Evolutionary conservation across 371 early-diverging fungal genomes (phyloP).

Genomic region (Zychaea mexicana): DNA sequence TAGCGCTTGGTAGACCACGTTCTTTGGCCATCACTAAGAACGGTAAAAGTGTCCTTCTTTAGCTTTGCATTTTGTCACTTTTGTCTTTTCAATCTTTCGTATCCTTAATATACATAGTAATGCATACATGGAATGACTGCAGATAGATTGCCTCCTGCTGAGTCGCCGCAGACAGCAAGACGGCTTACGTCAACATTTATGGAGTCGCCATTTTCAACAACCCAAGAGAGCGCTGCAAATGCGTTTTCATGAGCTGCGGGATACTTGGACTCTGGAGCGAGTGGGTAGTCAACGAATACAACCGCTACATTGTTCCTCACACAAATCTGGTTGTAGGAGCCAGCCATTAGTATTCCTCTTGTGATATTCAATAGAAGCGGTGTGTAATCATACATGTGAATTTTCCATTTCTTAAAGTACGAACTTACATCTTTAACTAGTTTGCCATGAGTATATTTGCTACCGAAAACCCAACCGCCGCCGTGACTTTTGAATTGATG

Average conservation of each 20-base stretch:
- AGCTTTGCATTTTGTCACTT: no score
- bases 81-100: no score
- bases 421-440: constrained; percentile 10
- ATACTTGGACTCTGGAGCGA: constrained; percentile 31
- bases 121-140: constrained; percentile 1
- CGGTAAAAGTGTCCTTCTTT: no score
- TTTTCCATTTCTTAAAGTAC: not conserved
- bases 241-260: constrained; percentile 33
- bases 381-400: no score
- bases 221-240: constrained; percentile 21
- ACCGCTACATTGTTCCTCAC: constrained; percentile 14
- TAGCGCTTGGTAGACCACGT: constrained; percentile 10
- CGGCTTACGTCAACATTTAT: constrained; percentile 14
- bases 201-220: constrained; percentile 8
- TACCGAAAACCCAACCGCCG: constrained; percentile 24
- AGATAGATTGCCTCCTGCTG: not conserved
- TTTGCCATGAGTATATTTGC: constrained; percentile 12
- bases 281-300: constrained; percentile 25
- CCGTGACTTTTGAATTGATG: constrained; percentile 16
- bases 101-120: no score
- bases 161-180: constrained; percentile 16
- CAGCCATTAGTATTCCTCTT: no score
- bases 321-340: constrained; percentile 11
- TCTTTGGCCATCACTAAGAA: constrained; percentile 16
- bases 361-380: no score